These are phyloP conservation scores for Xylaria longipes DNA, from an alignment of 495 filamentous ascomycete genomes.

Conservation along the genomic window DNA sequence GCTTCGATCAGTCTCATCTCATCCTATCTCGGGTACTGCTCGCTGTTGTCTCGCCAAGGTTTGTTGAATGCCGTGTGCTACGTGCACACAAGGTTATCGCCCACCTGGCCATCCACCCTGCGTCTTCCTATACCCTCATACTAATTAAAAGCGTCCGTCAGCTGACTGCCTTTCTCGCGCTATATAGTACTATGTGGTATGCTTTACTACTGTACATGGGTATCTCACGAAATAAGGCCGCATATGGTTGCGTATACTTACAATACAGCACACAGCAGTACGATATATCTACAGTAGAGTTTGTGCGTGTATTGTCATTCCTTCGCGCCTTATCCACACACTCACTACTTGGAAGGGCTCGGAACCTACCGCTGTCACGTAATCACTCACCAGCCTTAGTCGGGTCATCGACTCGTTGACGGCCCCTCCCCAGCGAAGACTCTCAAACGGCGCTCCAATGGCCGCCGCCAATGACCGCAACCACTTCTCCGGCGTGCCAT, in stretches of 20 bases:
- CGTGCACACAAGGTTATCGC: neutral
- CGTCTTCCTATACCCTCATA: neutral
- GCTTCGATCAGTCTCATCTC: neutral
- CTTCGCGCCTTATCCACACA: neutral
- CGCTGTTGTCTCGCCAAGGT: neutral
- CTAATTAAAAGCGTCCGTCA: conserved; percentile 6
- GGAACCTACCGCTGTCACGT: neutral
- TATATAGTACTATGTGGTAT: neutral
- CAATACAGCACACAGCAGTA: neutral
- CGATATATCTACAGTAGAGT: neutral
- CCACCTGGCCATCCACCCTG: neutral
- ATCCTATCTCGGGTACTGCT: conserved; percentile 5
- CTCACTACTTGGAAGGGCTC: neutral
- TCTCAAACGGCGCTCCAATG: neutral
- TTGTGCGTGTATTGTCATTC: neutral
- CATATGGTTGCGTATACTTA: neutral
- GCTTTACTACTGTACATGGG: neutral
- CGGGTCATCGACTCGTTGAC: neutral
- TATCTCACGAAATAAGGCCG: neutral
- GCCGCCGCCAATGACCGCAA: neutral
- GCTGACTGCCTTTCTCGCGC: conserved; percentile 12
- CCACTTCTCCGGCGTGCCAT: neutral
- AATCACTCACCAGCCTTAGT: conserved; percentile 11
- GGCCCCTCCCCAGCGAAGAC: neutral
- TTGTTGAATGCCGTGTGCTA: conserved; percentile 3